phyloP scores from a whole-genome alignment of 768 basidiomycete species.

The Tephrocybe sp. region DNA sequence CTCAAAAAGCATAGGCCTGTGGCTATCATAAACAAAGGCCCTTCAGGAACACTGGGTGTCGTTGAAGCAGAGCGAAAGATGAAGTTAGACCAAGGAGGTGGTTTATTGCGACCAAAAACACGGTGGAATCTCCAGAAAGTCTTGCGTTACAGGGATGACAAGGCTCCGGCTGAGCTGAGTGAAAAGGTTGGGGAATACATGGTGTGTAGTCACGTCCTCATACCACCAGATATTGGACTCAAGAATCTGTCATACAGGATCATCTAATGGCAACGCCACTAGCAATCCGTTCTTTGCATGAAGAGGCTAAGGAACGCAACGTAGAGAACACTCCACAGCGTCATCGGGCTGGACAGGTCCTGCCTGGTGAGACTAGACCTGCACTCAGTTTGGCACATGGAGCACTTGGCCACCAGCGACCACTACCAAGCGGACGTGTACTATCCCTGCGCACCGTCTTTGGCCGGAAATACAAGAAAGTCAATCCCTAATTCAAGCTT shows the following conservation, averaged over 20 bases:
- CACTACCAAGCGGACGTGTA: constrained; percentile 20
- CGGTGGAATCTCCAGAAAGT: constrained; percentile 76
- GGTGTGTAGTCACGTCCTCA: constrained; percentile 40
- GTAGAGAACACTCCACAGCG: constrained; percentile 26
- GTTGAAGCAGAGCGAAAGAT: constrained; percentile 48
- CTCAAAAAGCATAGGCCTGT: constrained; percentile 42
- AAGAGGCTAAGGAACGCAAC: constrained; percentile 38
- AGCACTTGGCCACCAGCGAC: constrained; percentile 33
- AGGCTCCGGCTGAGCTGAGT: constrained; percentile 46
- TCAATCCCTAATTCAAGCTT: constrained; percentile 12
- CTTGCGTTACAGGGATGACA: constrained; percentile 52
- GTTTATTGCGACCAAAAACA: constrained; percentile 58
- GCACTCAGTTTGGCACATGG: constrained; percentile 56
- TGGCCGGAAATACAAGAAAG: constrained; percentile 26
- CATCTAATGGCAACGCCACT: constrained; percentile 65
- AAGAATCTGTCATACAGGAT: constrained; percentile 41
- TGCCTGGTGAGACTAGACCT: constrained; percentile 55
- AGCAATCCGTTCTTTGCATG: constrained; percentile 42
- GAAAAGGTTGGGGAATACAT: constrained; percentile 62
- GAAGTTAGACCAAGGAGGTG: constrained; percentile 31
- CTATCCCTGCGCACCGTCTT: constrained; percentile 30
- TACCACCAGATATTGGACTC: constrained; percentile 5
- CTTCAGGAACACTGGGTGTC: constrained; percentile 39
- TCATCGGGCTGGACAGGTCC: constrained; percentile 50
- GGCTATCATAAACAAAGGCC: constrained; percentile 49